Percentiles rank a stretch among this genome's conserved stretches.
Evolutionary conservation across 495 filamentous ascomycete species (phyloP).

Genomic region (Extremus antarcticus): DNA sequence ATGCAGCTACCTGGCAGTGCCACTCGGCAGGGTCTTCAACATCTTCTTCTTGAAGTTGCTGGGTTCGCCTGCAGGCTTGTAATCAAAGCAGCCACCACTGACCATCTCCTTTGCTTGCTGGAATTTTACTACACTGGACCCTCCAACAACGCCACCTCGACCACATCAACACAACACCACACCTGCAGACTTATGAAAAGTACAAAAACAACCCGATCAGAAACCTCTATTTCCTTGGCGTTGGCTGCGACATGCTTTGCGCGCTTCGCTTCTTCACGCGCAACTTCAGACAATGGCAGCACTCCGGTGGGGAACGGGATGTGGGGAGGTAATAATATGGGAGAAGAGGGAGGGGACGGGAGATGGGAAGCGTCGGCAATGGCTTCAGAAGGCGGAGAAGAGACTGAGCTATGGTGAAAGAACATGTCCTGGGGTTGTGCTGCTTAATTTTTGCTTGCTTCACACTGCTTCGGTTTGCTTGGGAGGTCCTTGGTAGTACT

Average conservation of each 20-base stretch:
- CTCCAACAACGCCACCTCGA: neutral
- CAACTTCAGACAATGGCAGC: neutral
- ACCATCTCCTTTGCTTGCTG: neutral
- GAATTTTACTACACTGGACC: slow-evolving; percentile 2
- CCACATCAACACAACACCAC: neutral
- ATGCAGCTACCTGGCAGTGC: slow-evolving; percentile 17
- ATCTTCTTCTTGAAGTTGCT: neutral
- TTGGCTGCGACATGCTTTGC: neutral
- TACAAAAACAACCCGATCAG: no score
- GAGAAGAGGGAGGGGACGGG: neutral
- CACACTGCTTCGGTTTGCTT: neutral
- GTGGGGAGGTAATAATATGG: slow-evolving; percentile 7
- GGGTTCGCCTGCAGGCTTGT: slow-evolving; percentile 14
- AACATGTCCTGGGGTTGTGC: neutral
- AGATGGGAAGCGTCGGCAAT: neutral
- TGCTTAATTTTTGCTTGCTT: neutral
- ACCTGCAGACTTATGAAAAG: no score
- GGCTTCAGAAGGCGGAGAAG: neutral
- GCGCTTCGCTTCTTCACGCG: neutral
- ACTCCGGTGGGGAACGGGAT: neutral
- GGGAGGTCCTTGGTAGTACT: neutral
- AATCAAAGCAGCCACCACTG: neutral
- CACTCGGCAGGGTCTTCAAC: slow-evolving; percentile 22
- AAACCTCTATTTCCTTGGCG: neutral
- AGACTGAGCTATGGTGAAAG: neutral